Base-by-base conservation (phyloP, 176 grass and related monocot species). In the Eremochloa ophiuroides region DNA sequence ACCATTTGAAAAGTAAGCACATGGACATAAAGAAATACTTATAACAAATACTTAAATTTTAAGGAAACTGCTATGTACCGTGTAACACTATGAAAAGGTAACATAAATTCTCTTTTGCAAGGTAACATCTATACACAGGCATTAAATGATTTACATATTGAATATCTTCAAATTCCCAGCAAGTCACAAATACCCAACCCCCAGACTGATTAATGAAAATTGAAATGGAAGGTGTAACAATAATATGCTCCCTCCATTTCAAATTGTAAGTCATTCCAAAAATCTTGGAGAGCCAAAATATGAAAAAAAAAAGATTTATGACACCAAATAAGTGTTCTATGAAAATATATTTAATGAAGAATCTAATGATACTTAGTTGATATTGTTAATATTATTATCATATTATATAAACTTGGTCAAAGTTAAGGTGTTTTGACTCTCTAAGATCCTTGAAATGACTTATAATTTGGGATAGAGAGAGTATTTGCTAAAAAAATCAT, bases 101-200 rank as follows among this genome's bases (percentile, higher is more conserved):
- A 73, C 31, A 30, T 65, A 34, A 53, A n/a, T 53, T 42, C 41
- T 34, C 51, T 66, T 31, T 66, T 73, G 37, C 35, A 34, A 62
- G 69, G 62, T 18, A 80, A 73, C 7, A n/a, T 53, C 20, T 53
- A 63, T 17, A 60, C 10, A 22, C 42, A 71, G 35, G 15, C 62
- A 10, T 34, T 77, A 44, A 62, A 33, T 43, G 14, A 67, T 66
- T 43, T 62, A 50, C 73, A 28, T 30, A 53, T 26, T 61, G 40
- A 78, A 30, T 44, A 83, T 43, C 58, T 75, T 80, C 29, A 13
- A 76, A 11, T 59, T 23, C 48, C 35, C 23, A 81, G 35, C 46
- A 78, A 73, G 43, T 51, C 73, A 71, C 27, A 83, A 73, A 30
- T 59, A 66, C 26, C 22, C 51, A 48, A 35, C 15, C 3, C 13